These are phyloP conservation scores for Hemileia vastatrix DNA, from an alignment of 1,284 basidiomycete genomes.

Conservation along the genomic window DNA sequence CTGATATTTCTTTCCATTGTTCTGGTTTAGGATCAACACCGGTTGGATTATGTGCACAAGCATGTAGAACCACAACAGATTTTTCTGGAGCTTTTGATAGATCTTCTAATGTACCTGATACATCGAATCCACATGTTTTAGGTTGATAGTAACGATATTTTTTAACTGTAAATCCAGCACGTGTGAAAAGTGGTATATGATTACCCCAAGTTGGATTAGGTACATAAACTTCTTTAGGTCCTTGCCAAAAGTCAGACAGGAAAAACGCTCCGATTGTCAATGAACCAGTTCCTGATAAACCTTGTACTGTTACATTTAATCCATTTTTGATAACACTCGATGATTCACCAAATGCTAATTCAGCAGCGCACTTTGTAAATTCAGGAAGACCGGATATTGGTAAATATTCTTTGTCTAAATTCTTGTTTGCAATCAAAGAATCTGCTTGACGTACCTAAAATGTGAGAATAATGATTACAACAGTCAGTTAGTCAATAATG, in stretches of 20 bases:
- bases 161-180: conserved; percentile 66
- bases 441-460: conserved; percentile 59
- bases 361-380: conserved; percentile 68
- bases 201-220: conserved; percentile 95
- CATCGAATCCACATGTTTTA: conserved; percentile 77
- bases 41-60: conserved; percentile 51
- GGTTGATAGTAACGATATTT: conserved; percentile 86
- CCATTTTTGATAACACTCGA: conserved; percentile 63
- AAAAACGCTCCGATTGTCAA: conserved; percentile 85
- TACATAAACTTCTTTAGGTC: conserved; percentile 58
- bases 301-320: conserved; percentile 59
- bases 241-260: conserved; percentile 67
- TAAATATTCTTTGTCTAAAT: conserved; percentile 85
- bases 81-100: conserved; percentile 54
- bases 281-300: conserved; percentile 92
- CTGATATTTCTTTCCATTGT: conserved; percentile 42
- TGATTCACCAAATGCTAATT: conserved; percentile 65
- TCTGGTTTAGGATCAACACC: conserved; percentile 45
- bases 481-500: not conserved
- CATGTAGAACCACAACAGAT: conserved; percentile 51
- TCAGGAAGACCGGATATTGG: conserved; percentile 77
- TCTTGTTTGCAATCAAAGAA: conserved; percentile 59
- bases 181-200: conserved; percentile 77
- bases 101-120: conserved; percentile 59
- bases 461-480: not conserved